These are phyloP conservation scores for Rhodamnia argentea DNA, from an alignment of 345 rosid species.

Conservation along the genomic window DNA sequence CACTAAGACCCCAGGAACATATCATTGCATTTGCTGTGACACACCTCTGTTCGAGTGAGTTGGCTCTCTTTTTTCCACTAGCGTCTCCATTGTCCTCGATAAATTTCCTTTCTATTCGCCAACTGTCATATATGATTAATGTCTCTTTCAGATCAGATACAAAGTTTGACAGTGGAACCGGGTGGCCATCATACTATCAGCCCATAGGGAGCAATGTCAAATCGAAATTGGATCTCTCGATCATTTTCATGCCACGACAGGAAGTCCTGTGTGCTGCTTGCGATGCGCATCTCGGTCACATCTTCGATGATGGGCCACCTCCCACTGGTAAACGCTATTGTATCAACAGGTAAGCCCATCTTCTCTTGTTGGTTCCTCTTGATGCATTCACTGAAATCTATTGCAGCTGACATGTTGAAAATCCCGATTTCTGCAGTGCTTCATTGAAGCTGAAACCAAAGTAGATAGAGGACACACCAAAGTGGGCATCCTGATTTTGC, in stretches of 20 bases:
- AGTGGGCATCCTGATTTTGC: background rate
- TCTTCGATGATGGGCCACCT: slow-evolving; percentile 78
- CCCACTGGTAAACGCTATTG: slow-evolving; percentile 86
- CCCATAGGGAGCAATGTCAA: slow-evolving; percentile 62
- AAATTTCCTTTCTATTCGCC: background rate
- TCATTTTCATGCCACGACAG: slow-evolving; percentile 86
- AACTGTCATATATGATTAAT: background rate
- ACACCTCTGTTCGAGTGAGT: slow-evolving; percentile 77
- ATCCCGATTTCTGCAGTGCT: slow-evolving; percentile 20
- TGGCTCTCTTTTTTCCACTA: background rate
- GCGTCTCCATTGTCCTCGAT: background rate
- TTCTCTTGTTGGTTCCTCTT: background rate
- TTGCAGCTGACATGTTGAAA: background rate
- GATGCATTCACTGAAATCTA: background rate
- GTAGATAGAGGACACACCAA: slow-evolving; percentile 5
- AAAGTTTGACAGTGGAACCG: slow-evolving; percentile 96
- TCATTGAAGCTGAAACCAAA: slow-evolving; percentile 31
- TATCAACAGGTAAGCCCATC: slow-evolving; percentile 57
- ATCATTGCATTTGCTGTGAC: slow-evolving; percentile 78
- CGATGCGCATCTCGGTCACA: slow-evolving; percentile 84
- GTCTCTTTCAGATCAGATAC: slow-evolving; percentile 56
- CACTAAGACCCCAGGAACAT: slow-evolving; percentile 70
- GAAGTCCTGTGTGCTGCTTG: slow-evolving; percentile 68
- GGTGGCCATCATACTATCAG: slow-evolving; percentile 90
- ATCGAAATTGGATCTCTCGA: slow-evolving; percentile 60